Conservation (phyloP, 1,284 basidiomycete genomes). For the Cryptococcus sp. region DNA sequence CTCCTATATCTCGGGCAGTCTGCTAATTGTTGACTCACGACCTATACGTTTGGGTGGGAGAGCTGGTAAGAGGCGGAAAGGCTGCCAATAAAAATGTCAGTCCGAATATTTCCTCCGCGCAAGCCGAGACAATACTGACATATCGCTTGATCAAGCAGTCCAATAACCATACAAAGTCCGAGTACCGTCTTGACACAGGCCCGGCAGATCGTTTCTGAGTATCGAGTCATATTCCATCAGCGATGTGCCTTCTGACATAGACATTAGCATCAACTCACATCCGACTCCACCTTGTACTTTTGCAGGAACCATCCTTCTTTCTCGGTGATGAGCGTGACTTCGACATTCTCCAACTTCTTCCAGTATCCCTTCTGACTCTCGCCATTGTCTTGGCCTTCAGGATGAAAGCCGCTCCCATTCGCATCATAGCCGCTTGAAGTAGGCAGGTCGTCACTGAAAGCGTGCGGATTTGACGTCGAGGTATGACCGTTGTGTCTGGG, state of each 20-base stretch:
- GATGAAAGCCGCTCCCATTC: slow-evolving; percentile 12
- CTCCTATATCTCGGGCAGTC: background rate
- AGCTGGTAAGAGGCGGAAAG: slow-evolving; percentile 84
- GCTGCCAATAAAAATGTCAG: slow-evolving; percentile 60
- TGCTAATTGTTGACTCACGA: slow-evolving; percentile 59
- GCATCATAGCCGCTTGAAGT: slow-evolving; percentile 11
- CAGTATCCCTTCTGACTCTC: slow-evolving; percentile 65
- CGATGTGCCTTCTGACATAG: background rate
- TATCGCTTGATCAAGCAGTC: slow-evolving; percentile 66
- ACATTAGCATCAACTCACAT: slow-evolving; percentile 59
- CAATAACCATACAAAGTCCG: slow-evolving; percentile 86
- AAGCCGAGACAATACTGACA: slow-evolving; percentile 31
- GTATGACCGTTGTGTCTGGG: slow-evolving; percentile 17
- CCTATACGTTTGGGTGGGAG: slow-evolving; percentile 88
- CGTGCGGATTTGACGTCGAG: background rate
- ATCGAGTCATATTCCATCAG: slow-evolving; percentile 8
- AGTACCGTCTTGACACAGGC: slow-evolving; percentile 62
- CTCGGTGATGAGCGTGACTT: slow-evolving; percentile 67
- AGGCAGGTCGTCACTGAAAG: background rate
- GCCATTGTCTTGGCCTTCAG: slow-evolving; percentile 24
- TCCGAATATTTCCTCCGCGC: background rate
- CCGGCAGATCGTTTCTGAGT: slow-evolving; percentile 37
- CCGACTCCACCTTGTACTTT: slow-evolving; percentile 78
- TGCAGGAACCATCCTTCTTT: slow-evolving; percentile 81
- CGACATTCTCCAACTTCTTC: slow-evolving; percentile 72